Base-by-base conservation (phyloP, 1,284 basidiomycete genomes). In the Testicularia cyperi region DNA sequence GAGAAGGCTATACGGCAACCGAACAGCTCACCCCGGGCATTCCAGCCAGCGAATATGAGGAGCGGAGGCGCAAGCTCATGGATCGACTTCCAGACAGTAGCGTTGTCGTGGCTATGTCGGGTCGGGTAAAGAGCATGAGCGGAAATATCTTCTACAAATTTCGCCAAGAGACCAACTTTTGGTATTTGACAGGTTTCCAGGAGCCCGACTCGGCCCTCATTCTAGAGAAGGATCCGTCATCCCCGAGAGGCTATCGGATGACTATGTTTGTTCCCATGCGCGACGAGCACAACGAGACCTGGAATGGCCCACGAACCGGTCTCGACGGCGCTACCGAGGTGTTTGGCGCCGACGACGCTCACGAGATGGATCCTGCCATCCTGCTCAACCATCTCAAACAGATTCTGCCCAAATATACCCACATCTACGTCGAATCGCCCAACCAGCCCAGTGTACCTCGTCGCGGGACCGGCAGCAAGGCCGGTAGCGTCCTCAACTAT, bases 191-290 rank as follows among this genome's bases (percentile, higher is more conserved):
- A 12, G 94, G 95, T 6, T 95, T 95, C 71, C 85, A 92, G 54
- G 94, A 97, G 77, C 89, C 92, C 0, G 88, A 95, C 54, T 84
- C 92, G 12, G 91, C 89, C 0, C 80, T 96, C 20, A 81, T 97
- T 24, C 44, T 76, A 6, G 65, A 69, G 19, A 60, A 61, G 34
- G 36, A 64, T 18, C 12, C 58, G 8, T 62, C 47, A 7, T 80
- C 82, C 4, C 78, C 85, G 0, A 81, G 84, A 60, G 92, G 92
- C 0, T 96, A 94, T 79, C 83, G 81, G 53, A 92, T 92, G 87
- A 86, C 86, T 0, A 78, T 98, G 35, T 98, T 96, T 75, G 87
- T 72, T 0, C 79, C 82, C 1, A 86, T 88, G 9, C 87, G 85
- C 49, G 85, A 94, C 70, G 75, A 83, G 1, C 81, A 83, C 22